Base-by-base conservation (phyloP, 139 green algal species). In the Auxenochlorella pyrenoidosa region DNA sequence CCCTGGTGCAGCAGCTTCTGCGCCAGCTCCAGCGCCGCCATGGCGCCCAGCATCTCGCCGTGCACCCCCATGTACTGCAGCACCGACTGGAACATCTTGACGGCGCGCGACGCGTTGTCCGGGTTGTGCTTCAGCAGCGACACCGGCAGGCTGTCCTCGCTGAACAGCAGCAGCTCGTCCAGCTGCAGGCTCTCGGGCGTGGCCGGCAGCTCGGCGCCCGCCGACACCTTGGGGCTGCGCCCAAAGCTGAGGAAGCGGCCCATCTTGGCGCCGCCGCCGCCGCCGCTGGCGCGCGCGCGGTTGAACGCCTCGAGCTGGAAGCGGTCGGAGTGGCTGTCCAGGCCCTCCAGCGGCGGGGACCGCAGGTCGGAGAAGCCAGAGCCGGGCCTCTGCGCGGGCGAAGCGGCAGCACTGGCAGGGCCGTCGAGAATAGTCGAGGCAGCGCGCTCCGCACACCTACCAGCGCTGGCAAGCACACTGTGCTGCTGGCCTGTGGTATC, bases 1-100 rank as follows among this genome's bases (percentile, higher is more conserved):
- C 93, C 95, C 88, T 97, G 94, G 84, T 98, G 96, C 82, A 98
- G 87, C 78, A 99, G 92, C 92, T 98, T 99, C 92, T 97, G 95
- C 0, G 91, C 93, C 47, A 97, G 93, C 76, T 98, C 96, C 43
- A 94, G 79, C 44, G 78, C 40, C 43, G 36, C 72, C 80, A 95
- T 92, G 21, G 76, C 34, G 34, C 75, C 59, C 54, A 89, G 78
- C 80, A 88, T 84, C 43, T 89, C 89, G 40, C 89, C 88, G 26
- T 86, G 85, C 59, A 95, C 90, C 0, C 94, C 96, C 93, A 95
- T 96, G 88, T 97, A 98, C 82, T 95, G 95, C 79, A 98, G 92
- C 21, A 98, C 92, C 54, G 89, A 92, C 59, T 85, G 87, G 87
- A 98, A 98, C 94, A 98, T 98, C 91, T 99, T 99, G 66, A 99